These are phyloP conservation scores for Adansonia madagascariensis DNA, from an alignment of 441 rosid species.

Conservation along the genomic window DNA sequence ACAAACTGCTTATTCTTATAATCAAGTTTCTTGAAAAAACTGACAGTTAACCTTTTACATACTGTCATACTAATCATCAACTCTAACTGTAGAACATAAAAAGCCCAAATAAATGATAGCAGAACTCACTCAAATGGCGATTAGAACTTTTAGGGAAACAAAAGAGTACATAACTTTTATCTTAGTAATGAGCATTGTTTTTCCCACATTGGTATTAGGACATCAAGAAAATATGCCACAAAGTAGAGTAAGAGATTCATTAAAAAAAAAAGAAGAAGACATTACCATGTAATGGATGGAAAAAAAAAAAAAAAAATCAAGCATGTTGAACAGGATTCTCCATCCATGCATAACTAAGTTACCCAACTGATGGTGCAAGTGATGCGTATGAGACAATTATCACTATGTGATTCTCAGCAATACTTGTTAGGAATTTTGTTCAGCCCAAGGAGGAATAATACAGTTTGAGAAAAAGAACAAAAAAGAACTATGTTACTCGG, in stretches of 20 bases:
- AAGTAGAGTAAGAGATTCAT: background rate
- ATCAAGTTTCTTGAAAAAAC: background rate
- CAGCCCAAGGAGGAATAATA: background rate
- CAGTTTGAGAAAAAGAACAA: background rate
- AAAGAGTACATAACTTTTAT: background rate
- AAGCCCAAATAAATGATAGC: background rate
- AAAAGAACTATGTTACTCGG: too few relatives aligned
- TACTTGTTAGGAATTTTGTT: background rate
- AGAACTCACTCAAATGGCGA: background rate
- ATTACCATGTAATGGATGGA: background rate
- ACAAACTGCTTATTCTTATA: background rate
- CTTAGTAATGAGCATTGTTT: background rate
- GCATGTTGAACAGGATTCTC: background rate
- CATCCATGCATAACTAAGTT: background rate
- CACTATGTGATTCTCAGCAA: background rate
- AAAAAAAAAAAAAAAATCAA: too few relatives aligned
- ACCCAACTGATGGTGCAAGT: background rate
- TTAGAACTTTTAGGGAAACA: background rate
- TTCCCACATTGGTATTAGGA: background rate
- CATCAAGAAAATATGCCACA: background rate
- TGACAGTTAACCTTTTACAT: background rate
- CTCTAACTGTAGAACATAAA: background rate
- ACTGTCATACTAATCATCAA: background rate
- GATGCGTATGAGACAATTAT: background rate
- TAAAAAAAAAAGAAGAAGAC: too few relatives aligned